A percentile compares a stretch with the other conserved stretches of the same genome.
Conservation (phyloP, 2,329 filamentous ascomycete species). For the Aspergillus tamarii region DNA sequence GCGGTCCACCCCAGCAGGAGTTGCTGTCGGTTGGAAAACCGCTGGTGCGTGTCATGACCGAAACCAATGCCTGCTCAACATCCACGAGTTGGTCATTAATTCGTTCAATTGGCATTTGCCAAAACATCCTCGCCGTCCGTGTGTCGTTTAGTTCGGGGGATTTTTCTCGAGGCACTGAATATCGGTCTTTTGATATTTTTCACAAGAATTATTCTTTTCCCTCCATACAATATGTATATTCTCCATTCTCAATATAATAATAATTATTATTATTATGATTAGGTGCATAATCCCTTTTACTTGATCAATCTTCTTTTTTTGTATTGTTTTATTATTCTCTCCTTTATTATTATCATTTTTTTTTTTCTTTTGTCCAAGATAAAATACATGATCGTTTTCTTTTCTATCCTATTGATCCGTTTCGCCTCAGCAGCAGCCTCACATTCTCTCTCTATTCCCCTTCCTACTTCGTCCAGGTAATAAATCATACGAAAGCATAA, state of each 20-base stretch:
- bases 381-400: background rate
- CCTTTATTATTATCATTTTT: background rate
- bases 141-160: background rate
- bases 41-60: constrained; percentile 4
- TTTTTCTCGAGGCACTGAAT: background rate
- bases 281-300: background rate
- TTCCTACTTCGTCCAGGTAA: background rate
- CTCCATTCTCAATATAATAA: background rate
- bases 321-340: background rate
- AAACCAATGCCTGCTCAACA: background rate
- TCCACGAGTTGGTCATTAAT: background rate
- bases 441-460: background rate
- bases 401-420: background rate
- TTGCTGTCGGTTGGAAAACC: background rate
- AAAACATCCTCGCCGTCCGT: background rate
- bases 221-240: background rate
- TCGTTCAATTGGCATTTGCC: background rate
- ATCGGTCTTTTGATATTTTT: background rate
- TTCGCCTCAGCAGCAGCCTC: background rate
- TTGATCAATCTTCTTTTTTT: background rate
- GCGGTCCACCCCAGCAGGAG: background rate
- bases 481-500: background rate
- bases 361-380: background rate
- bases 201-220: background rate
- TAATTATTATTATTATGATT: background rate